phyloP scores from a whole-genome alignment of 163 green algal genomes.

The Scenedesmus sp. region DNA sequence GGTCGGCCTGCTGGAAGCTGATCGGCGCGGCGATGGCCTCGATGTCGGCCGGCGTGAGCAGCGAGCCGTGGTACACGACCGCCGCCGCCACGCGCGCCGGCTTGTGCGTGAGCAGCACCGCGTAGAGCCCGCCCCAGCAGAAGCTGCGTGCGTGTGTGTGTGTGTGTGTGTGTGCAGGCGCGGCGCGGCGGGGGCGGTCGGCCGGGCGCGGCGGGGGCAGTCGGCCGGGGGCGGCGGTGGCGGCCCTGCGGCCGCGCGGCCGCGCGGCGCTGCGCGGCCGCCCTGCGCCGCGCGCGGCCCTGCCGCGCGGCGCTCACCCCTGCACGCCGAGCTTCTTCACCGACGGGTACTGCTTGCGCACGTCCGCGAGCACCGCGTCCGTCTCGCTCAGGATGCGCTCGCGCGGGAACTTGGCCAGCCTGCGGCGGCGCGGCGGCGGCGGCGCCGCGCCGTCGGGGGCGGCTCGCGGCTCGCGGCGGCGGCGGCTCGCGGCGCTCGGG shows the following conservation, averaged over 20 bases:
- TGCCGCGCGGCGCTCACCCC: slow-evolving; percentile 32
- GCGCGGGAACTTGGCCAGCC: background rate
- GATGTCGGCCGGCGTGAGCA: slow-evolving; percentile 21
- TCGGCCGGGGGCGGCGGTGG: too few species aligned
- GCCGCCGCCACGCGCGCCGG: background rate
- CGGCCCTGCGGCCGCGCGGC: too few species aligned
- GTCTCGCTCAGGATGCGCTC: slow-evolving; percentile 17
- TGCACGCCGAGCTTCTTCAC: slow-evolving; percentile 36
- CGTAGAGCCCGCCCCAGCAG: slow-evolving; percentile 43
- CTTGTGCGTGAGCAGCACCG: slow-evolving; percentile 27
- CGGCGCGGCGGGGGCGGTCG: too few species aligned
- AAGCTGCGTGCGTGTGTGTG: too few species aligned
- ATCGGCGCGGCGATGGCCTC: slow-evolving; percentile 27
- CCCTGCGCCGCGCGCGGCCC: too few species aligned
- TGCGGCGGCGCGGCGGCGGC: slow-evolving; percentile 1
- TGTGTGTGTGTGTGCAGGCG: too few species aligned
- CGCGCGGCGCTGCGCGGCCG: too few species aligned
- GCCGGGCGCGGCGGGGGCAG: too few species aligned
- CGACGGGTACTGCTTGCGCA: slow-evolving; percentile 5
- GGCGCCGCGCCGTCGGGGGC: background rate
- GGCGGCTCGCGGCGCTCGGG: too few species aligned
- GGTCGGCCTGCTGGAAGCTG: slow-evolving; percentile 21
- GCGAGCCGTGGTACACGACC: slow-evolving; percentile 20
- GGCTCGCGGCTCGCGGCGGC: too few species aligned
- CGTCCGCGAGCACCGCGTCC: slow-evolving; percentile 14